Evolutionary conservation across 1,284 basidiomycete species (phyloP).

Genomic region (Pascua sp.): DNA sequence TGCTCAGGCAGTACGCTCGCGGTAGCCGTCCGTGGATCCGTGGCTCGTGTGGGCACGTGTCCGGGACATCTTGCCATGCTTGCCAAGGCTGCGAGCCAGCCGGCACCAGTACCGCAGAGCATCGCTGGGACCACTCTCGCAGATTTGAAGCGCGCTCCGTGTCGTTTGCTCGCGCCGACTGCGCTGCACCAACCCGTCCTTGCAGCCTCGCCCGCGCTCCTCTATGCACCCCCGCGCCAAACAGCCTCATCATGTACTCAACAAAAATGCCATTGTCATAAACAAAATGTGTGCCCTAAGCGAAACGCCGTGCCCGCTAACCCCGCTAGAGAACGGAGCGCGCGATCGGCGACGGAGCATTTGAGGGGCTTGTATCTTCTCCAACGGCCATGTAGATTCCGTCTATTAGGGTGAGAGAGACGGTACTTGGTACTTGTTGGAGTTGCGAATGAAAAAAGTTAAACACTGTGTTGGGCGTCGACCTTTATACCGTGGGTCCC

Average conservation of each 20-base stretch:
- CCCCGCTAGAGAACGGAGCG: slow-evolving; percentile 8
- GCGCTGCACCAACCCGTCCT: too few species aligned
- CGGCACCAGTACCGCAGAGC: too few species aligned
- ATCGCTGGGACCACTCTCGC: too few species aligned
- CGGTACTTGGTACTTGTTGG: slow-evolving; percentile 14
- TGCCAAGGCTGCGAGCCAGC: too few species aligned
- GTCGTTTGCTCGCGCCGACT: too few species aligned
- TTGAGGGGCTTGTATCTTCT: slow-evolving; percentile 29
- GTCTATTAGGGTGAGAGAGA: slow-evolving; percentile 9
- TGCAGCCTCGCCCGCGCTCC: too few species aligned
- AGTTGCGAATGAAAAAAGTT: slow-evolving; percentile 9
- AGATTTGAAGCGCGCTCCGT: too few species aligned
- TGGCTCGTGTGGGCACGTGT: too few species aligned
- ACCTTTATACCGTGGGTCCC: background rate
- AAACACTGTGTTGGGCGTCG: background rate
- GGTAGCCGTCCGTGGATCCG: too few species aligned
- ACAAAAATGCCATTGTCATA: background rate
- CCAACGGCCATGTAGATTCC: slow-evolving; percentile 14
- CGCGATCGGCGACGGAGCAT: slow-evolving; percentile 27
- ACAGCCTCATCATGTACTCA: background rate
- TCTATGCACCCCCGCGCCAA: too few species aligned
- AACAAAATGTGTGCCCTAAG: slow-evolving; percentile 40
- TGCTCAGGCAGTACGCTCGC: too few species aligned
- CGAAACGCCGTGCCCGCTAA: slow-evolving; percentile 34
- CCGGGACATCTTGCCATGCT: too few species aligned